Evolutionary conservation across 306 rosid species (phyloP), one percentile per base, ranked within the genome.

Genomic region (Begonia fuchsioides): DNA sequence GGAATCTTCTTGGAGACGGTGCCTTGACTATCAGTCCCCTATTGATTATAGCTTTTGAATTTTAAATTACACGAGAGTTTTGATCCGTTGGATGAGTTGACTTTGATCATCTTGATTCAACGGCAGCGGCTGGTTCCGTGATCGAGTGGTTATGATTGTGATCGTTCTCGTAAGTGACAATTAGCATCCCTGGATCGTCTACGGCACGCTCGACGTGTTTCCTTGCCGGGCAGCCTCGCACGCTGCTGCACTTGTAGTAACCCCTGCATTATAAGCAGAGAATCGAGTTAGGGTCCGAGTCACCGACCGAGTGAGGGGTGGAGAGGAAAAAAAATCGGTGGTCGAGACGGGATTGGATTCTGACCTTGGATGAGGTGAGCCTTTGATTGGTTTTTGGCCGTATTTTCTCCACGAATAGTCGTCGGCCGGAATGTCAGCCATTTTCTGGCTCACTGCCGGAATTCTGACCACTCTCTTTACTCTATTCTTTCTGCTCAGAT

Each of bases 331-430:
- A 26, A 26, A 3, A 26, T 26, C 35, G 35, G 35, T 26, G 35
- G 35, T 26, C 7, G 35, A 26, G 8, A 26, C 35, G 35, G 5
- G 35, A 26, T 4, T 4, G 35, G 35, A 4, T 26, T 1, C 9
- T 32, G 49, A 86, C 96, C 96, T 82, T 10, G 96, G 96, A 58
- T 82, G 77, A 14, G 96, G 96, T 26, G 96, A 86, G 8, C 96
- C 88, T 65, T 86, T 86, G 50, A 86, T 86, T n/a, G 96, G 96
- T 60, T 86, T 86, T 40, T 86, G 93, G 50, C 96, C 96, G 46
- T 86, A 86, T 58, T 86, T 86, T 59, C 93, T 79, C 96, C 96
- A 86, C 0, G 81, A 75, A 43, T 71, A 81, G 10, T 86, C 93
- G 59, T 86, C 96, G 0, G 88, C 71, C 15, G 96, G 93, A 44